These are phyloP conservation scores for Boeremia lycopersici DNA, from an alignment of 2,329 filamentous ascomycete species.

Conservation along the genomic window DNA sequence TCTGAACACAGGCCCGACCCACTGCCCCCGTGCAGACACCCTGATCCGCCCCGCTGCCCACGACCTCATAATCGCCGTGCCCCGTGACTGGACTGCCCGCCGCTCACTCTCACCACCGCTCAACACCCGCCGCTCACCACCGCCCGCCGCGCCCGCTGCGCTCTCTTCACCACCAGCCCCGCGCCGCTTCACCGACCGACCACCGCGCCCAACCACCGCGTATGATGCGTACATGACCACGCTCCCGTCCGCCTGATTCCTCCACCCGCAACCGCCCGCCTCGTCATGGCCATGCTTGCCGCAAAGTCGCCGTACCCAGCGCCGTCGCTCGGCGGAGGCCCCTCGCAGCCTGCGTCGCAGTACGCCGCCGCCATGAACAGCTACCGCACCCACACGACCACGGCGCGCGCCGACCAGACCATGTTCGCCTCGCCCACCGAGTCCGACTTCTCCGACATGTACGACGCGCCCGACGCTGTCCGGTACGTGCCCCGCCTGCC, in stretches of 20 bases:
- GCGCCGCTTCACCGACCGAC: neutral
- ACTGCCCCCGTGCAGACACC: constrained; percentile 12
- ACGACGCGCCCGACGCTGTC: constrained; percentile 70
- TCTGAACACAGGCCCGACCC: constrained; percentile 5
- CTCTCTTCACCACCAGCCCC: neutral
- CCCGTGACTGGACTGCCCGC: constrained; percentile 1
- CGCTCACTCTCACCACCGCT: too few relatives aligned
- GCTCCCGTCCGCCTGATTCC: constrained; percentile 4
- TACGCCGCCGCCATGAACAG: constrained; percentile 42
- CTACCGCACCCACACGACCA: constrained; percentile 45
- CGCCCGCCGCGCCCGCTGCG: too few relatives aligned
- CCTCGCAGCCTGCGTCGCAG: constrained; percentile 41
- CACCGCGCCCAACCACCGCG: neutral
- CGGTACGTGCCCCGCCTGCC: constrained; percentile 36
- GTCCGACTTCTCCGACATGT: constrained; percentile 84
- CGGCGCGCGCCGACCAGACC: constrained; percentile 52
- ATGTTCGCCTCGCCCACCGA: constrained; percentile 83
- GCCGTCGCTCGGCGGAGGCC: constrained; percentile 51
- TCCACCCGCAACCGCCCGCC: neutral
- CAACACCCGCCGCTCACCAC: too few relatives aligned
- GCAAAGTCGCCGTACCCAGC: constrained; percentile 74
- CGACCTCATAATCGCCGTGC: neutral
- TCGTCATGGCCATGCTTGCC: constrained; percentile 77
- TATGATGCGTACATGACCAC: constrained; percentile 20
- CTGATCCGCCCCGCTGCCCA: neutral